Conservation (phyloP, 2,329 filamentous ascomycete species). For the Coniella lustricola region DNA sequence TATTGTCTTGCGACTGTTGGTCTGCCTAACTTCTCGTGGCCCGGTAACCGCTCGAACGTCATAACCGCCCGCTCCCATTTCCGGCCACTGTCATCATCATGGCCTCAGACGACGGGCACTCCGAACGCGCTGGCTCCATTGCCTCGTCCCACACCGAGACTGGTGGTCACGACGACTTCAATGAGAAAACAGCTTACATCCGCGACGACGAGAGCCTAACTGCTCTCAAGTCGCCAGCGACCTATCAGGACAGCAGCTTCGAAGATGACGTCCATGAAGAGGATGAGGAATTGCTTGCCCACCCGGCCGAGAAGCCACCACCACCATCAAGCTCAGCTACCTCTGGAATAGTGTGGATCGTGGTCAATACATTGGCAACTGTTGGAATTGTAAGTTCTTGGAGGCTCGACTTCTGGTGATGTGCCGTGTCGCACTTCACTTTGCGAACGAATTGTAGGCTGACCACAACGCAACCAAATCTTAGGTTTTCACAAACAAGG, state of each 20-base stretch:
- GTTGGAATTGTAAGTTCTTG: constrained; percentile 50
- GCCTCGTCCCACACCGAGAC: constrained; percentile 29
- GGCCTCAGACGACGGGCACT: constrained; percentile 18
- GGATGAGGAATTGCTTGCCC: constrained; percentile 33
- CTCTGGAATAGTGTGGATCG: constrained; percentile 47
- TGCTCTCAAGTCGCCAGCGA: constrained; percentile 21
- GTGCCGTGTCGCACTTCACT: too few species aligned
- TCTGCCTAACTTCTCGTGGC: neutral
- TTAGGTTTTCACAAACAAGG: constrained; percentile 64
- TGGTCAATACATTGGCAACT: constrained; percentile 55
- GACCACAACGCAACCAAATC: neutral
- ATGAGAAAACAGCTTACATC: constrained; percentile 27
- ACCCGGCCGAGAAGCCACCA: constrained; percentile 26
- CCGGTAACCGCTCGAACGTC: neutral
- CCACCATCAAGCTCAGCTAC: constrained; percentile 29
- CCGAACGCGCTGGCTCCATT: constrained; percentile 25
- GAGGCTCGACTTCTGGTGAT: neutral
- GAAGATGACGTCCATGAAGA: constrained; percentile 37
- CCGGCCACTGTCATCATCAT: constrained; percentile 14
- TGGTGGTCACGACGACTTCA: constrained; percentile 26
- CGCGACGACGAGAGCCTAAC: constrained; percentile 26
- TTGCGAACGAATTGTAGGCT: constrained; percentile 1
- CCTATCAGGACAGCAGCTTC: constrained; percentile 26
- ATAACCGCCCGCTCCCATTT: neutral
- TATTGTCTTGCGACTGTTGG: too few species aligned